Base-by-base conservation (phyloP, 352 stramenopile species). In the Globisporangium iwayamae region DNA sequence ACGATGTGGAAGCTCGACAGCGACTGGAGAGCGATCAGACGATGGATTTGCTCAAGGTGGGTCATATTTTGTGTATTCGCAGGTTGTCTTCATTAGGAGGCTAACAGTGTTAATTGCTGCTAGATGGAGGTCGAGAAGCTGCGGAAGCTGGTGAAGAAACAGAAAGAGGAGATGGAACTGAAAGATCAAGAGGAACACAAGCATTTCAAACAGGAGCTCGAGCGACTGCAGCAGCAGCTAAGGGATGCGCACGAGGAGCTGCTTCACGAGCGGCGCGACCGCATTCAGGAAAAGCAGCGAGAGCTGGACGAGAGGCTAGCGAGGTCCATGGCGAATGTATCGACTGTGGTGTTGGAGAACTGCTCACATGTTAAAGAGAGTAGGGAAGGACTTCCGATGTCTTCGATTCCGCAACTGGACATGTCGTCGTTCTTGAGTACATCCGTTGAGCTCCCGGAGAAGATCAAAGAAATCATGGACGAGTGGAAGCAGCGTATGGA, bases 111-210 rank as follows among this genome's bases (percentile, higher is more conserved):
- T 60, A 1, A 20, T 39, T 30, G 9, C 9, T 32, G 4, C 6
- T 25, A 76, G 54, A 60, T 83, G 2, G 79, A 93, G 62, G 75
- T 90, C 34, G 82, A 84, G 41, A 91, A 93, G 34, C 61, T 93
- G 11, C 72, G 79, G 8, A 72, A 73, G 7, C 69, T 93, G 0
- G 77, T 93, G 9, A 64, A 66, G 7, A 68, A 62, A 25, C 79
- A 92, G 55, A 75, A 78, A 16, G 58, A 73, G 0, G 81, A 89
- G 39, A 84, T 88, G 73, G 58, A 73, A 28, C 1, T 10, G 11
- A 63, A 68, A 18, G 70, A 80, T n/a, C 65, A 48, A 1, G 71
- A 73, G 3, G 60, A 73, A 32, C 66, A 78, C 16, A 18, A 67
- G 11, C 61, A 62, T 32, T 74, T 76, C 55, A 46, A 72, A n/a